phyloP scores from a whole-genome alignment of 768 basidiomycete species.

The Tephrocybe sp. region DNA sequence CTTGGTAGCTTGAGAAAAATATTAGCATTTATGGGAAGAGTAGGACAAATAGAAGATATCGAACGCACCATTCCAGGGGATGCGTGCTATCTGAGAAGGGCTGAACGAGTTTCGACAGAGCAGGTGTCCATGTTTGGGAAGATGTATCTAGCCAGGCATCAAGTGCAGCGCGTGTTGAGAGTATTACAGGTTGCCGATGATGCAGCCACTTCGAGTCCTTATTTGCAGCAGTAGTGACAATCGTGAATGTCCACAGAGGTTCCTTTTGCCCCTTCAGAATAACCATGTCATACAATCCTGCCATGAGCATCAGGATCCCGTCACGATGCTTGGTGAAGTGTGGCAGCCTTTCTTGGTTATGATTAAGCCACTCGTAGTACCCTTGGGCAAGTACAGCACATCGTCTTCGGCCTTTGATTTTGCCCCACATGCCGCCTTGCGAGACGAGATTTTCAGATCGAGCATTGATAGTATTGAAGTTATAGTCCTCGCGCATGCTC shows the following conservation, averaged over 20 bases:
- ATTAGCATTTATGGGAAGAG: neutral
- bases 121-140: slow-evolving; percentile 58
- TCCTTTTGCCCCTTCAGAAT: slow-evolving; percentile 55
- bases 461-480: slow-evolving; percentile 86
- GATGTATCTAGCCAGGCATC: slow-evolving; percentile 79
- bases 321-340: slow-evolving; percentile 76
- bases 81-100: slow-evolving; percentile 52
- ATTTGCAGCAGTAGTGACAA: slow-evolving; percentile 80
- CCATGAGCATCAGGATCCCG: slow-evolving; percentile 72
- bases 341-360: slow-evolving; percentile 74
- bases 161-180: slow-evolving; percentile 59
- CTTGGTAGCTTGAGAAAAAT: slow-evolving; percentile 73
- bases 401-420: slow-evolving; percentile 75
- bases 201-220: slow-evolving; percentile 83
- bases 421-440: slow-evolving; percentile 81
- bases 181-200: slow-evolving; percentile 83
- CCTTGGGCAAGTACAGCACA: slow-evolving; percentile 85
- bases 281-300: slow-evolving; percentile 80
- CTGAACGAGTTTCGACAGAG: slow-evolving; percentile 56
- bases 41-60: neutral
- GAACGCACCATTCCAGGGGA: slow-evolving; percentile 67
- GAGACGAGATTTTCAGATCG: slow-evolving; percentile 77
- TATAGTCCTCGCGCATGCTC: slow-evolving; percentile 69
- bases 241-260: slow-evolving; percentile 78
- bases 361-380: slow-evolving; percentile 94